Evolutionary conservation across 495 filamentous ascomycete genomes (phyloP), one percentile per base, ranked within the genome.

Genomic region (Neurospora africana): DNA sequence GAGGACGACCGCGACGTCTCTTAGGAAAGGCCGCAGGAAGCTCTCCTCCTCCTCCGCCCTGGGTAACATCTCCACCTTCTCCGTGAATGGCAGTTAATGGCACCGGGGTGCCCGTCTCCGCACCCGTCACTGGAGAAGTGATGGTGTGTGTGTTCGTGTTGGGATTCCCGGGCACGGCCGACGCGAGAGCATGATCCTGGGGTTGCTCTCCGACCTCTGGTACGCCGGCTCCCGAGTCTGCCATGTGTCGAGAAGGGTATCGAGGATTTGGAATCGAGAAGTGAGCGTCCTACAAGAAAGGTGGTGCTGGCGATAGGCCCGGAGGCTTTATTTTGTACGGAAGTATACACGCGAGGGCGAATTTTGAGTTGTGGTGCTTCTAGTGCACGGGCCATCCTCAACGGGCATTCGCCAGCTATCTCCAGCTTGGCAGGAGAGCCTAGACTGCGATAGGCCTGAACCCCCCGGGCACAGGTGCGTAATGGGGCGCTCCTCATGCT

Each of bases 281-380:
- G 23, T 30, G n/a, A 68, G 19, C 11, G n/a, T 47, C 47, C 78
- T 79, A 79, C 78, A 79, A 79, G 75, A 78, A 79, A 79, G 77
- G 69, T 41, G 41, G 33, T 38, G 44, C 38, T 23, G 5, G 21
- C 2, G 36, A 44, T 15, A 27, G 41, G 38, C n/a, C 38, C n/a
- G 13, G 53, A 70, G 68, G 9, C 69, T 35, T 41, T 78, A 75
- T 79, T 79, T 75, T 79, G 77, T 79, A 79, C 47, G 68, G 68
- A 61, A 11, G n/a, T 41, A 72, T 40, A 71, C 58, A 15, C 4
- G 23, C 69, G 33, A 33, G 27, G 7, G 8, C n/a, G 23, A 2
- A n/a, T 15, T 30, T 36, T 6, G 36, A 27, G 17, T 35, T 44
- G 41, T 21, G 41, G 19, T 44, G 19, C 3, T 21, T 44, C 36